Evolutionary conservation across 306 rosid genomes (phyloP).

Genomic region (Cicer pinnatifidum): DNA sequence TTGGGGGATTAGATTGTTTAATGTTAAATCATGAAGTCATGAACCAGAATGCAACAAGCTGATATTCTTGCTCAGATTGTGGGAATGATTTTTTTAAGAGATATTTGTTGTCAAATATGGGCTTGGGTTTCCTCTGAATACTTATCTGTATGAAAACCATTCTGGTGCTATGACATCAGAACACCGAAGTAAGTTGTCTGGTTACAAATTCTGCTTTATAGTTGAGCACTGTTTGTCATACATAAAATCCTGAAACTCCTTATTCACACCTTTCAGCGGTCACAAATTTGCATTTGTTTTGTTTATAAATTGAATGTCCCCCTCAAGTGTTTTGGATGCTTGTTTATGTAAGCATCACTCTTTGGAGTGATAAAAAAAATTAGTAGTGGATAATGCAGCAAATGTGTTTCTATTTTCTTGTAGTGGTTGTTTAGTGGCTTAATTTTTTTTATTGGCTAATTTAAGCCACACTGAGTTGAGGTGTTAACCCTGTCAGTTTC

Average conservation of each 20-base stretch:
- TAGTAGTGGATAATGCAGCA: not conserved
- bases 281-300: not conserved
- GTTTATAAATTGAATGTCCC: constrained; percentile 15
- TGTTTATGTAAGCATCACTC: constrained; percentile 27
- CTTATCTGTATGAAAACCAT: constrained; percentile 57
- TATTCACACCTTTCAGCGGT: constrained; percentile 11
- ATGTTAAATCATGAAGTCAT: constrained; percentile 41
- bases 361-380: not conserved
- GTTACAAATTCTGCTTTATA: constrained; percentile 31
- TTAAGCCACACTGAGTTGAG: constrained; percentile 24
- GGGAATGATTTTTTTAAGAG: constrained; percentile 51
- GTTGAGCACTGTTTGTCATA: constrained; percentile 21
- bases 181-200: constrained; percentile 63
- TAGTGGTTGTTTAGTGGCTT: constrained; percentile 2
- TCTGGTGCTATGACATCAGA: constrained; percentile 52
- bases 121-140: constrained; percentile 55
- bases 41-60: constrained; percentile 44
- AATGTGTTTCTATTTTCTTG: constrained; percentile 23
- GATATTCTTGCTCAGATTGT: constrained; percentile 52
- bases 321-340: constrained; percentile 8
- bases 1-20: constrained; percentile 42
- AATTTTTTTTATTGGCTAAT: not conserved
- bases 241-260: constrained; percentile 33
- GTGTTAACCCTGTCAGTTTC: not conserved
- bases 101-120: constrained; percentile 53